Evolutionary conservation across 345 rosid species (phyloP).

Genomic region (Syzygium oleosum): DNA sequence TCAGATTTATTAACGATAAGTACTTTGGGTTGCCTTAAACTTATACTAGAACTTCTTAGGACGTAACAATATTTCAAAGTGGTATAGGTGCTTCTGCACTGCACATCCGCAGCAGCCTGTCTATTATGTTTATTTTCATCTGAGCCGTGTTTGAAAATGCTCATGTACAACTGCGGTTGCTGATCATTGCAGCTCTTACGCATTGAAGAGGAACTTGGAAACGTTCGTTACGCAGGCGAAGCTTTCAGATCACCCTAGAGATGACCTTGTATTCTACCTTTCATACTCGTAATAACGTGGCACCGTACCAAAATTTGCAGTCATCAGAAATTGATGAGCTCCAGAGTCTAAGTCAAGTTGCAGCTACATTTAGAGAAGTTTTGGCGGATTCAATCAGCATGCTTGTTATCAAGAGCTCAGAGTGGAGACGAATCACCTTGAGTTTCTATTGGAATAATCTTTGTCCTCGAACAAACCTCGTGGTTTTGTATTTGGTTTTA

Average conservation of each 20-base stretch:
- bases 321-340: not conserved
- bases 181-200: constrained; percentile 74
- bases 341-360: not conserved
- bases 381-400: not conserved
- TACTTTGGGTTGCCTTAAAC: not conserved
- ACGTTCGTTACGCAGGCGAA: constrained; percentile 77
- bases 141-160: not conserved
- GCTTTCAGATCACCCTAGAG: constrained; percentile 76
- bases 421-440: not conserved
- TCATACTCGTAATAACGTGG: not conserved
- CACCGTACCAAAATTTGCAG: not conserved
- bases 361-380: not conserved
- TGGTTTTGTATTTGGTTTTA: not conserved
- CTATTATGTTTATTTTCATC: not conserved
- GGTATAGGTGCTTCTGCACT: not conserved
- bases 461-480: not conserved
- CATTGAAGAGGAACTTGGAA: constrained; percentile 91
- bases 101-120: not conserved
- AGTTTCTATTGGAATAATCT: not conserved
- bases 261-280: not conserved
- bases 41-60: not conserved
- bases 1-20: not conserved
- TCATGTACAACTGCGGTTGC: not conserved
- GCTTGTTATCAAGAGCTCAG: not conserved
- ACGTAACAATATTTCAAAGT: not conserved